Base-by-base conservation (phyloP, 176 grass and related monocot genomes). In the Zoysia japonica region DNA sequence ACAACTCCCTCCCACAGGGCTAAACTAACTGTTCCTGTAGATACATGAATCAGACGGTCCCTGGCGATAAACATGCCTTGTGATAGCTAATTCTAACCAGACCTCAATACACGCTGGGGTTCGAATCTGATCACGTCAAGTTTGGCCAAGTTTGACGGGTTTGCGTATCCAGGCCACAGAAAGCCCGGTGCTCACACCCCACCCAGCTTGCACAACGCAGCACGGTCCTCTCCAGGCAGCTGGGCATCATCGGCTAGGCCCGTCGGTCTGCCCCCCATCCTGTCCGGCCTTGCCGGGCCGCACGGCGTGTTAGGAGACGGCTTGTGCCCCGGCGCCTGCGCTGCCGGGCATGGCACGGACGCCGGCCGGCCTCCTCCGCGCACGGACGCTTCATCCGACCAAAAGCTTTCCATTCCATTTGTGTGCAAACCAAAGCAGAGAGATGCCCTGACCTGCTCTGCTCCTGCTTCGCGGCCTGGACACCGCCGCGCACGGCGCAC, bases 401-500 rank as follows among this genome's bases (percentile, higher is more conserved):
- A 6, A 45, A 48, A 5, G 56, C n/a, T 59, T 61, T 61, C 28
- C 28, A 28, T 28, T 36, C 59, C 59, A 61, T 35, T 61, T 61
- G 19, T 4, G 59, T 61, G 20, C 59, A 61, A 36, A 61, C 20
- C 7, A 11, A 60, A 55, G 53, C 53, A 55, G 50, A 14, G 50
- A 52, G 11, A 28, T 28, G 28, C 28, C 28, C 28, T 28, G 28
- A 28, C 5, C 51, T 53, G 55, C 5, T n/a, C 55, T 5, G 17
- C 55, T 2, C 13, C 55, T 20, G 14, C 52, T 54, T 53, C 6
- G 7, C 6, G 7, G 6, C 56, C 10, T 28, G n/a, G 56, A 28
- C 56, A 68, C 17, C 66, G n/a, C 66, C n/a, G 66, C 65, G 40
- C 53, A 61, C 13, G 42, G 66, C 65, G 40, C 53, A 61, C 13